phyloP scores from a whole-genome alignment of 1,139 yeast genomes.

The Zygosaccharomyces pseudobailii region DNA sequence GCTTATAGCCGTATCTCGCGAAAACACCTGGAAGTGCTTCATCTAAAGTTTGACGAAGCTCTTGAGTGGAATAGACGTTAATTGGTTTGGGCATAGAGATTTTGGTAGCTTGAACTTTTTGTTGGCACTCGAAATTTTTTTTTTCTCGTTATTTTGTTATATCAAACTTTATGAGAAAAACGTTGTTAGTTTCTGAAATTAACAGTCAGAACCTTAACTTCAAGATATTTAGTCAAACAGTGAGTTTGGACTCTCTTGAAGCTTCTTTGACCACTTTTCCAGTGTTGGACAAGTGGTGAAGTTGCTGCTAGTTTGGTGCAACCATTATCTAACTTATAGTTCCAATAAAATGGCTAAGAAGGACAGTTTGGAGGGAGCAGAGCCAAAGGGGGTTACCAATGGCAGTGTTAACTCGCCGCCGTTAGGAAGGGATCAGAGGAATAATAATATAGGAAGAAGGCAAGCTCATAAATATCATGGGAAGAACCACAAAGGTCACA shows the following conservation, averaged over 20 bases:
- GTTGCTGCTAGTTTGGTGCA: not conserved
- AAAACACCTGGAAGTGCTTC: constrained; percentile 38
- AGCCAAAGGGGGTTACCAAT: not conserved
- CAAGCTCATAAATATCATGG: constrained; percentile 5
- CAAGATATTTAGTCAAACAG: not conserved
- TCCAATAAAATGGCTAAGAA: constrained; percentile 1
- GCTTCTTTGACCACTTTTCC: not conserved
- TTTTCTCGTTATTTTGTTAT: not conserved
- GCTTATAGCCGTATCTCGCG: constrained; percentile 55
- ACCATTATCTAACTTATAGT: not conserved
- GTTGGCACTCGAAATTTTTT: not conserved
- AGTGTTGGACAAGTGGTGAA: not conserved
- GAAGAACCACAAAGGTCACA: constrained; percentile 14
- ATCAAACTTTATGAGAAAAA: not conserved
- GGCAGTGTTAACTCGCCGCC: not conserved
- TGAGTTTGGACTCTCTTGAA: not conserved
- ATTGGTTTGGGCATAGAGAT: constrained; percentile 29
- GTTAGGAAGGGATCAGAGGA: not conserved
- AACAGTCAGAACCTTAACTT: not conserved
- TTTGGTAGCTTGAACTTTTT: not conserved
- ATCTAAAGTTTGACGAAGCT: constrained; percentile 27
- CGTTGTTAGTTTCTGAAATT: not conserved
- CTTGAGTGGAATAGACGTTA: constrained; percentile 32
- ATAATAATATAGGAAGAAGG: not conserved
- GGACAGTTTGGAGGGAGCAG: not conserved